A percentile compares a stretch with the other conserved stretches of the same genome.
Conservation (phyloP, 2,329 filamentous ascomycete species). For the Blumeria graminis region DNA sequence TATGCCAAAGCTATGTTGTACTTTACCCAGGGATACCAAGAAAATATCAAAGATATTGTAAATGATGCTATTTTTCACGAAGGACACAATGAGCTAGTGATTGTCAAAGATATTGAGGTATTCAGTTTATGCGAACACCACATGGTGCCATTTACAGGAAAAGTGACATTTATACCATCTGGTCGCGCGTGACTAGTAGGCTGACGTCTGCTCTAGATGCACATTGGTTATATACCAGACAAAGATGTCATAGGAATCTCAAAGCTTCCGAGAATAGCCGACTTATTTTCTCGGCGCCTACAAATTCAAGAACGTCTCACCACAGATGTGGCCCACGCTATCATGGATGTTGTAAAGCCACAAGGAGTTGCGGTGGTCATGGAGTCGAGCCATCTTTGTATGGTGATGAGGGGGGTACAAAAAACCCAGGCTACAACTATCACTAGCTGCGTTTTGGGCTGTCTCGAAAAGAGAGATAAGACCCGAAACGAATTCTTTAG, state of each 20-base stretch:
- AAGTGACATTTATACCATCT: slow-evolving; percentile 28
- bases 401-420: slow-evolving; percentile 97
- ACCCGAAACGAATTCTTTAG: slow-evolving; percentile 90
- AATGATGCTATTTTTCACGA: slow-evolving; percentile 91
- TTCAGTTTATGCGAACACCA: slow-evolving; percentile 90
- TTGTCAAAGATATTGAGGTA: slow-evolving; percentile 91
- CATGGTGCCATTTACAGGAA: slow-evolving; percentile 84
- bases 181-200: too few species aligned
- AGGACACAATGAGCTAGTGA: slow-evolving; percentile 89
- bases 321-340: slow-evolving; percentile 81
- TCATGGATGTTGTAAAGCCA: slow-evolving; percentile 79
- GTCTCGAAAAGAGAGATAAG: slow-evolving; percentile 79
- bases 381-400: slow-evolving; percentile 90
- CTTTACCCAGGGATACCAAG: slow-evolving; percentile 91
- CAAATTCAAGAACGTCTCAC: slow-evolving; percentile 94
- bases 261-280: slow-evolving; percentile 82
- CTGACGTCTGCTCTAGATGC: slow-evolving; percentile 39
- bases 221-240: slow-evolving; percentile 91
- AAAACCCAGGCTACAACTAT: slow-evolving; percentile 74
- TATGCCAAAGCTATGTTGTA: slow-evolving; percentile 92
- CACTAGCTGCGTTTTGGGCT: slow-evolving; percentile 92
- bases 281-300: slow-evolving; percentile 83
- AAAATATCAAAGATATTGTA: slow-evolving; percentile 76
- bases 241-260: slow-evolving; percentile 84
- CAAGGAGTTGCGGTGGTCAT: slow-evolving; percentile 93